Base-by-base conservation (phyloP, 148 eudicot species). In the Drosera capensis region DNA sequence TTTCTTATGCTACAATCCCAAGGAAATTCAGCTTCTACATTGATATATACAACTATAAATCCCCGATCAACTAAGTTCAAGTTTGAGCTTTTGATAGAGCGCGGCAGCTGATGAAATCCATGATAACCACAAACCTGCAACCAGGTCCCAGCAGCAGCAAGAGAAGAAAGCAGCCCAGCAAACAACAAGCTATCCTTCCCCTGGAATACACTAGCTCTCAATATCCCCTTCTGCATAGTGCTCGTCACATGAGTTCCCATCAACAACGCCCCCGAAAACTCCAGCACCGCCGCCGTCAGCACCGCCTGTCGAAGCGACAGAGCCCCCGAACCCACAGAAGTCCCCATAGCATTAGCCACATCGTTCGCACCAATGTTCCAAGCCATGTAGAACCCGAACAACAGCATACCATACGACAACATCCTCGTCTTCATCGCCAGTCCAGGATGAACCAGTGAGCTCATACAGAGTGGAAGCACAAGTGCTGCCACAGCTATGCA, bases 321-420 rank as follows among this genome's bases (percentile, higher is more conserved):
- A 24, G 97, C 97, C 35, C 97, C 97, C 0, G 94, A 88, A 7
- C 97, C 97, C 5, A 88, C 97, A 8, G 94, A 83, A 2, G 96
- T 88, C 43, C 96, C 96, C 94, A 88, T 83, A 38, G 94, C 97
- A 59, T 88, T 88, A 1, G 97, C 97, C 41, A 88, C 97, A 51
- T 83, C 97, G 52, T 88, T 88, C 0, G 94, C 97, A 18, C 97
- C 94, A 26, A 88, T 88, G 14, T 88, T 88, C 94, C 94, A 88
- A 26, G 97, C 97, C 94, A 88, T 88, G 63, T 71, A 88, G 35
- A 88, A 83, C 41, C 97, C 97, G 16, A 74, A 70, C 40, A 83
- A 53, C 13, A 88, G 53, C 11, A 94, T 88, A 0, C 52, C 68
- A 58, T 88, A 88, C 0, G 97, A 77, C 26, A 88, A 48, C 15